phyloP scores from a whole-genome alignment of 352 stramenopile genomes.

The Globisporangium iwayamae region DNA sequence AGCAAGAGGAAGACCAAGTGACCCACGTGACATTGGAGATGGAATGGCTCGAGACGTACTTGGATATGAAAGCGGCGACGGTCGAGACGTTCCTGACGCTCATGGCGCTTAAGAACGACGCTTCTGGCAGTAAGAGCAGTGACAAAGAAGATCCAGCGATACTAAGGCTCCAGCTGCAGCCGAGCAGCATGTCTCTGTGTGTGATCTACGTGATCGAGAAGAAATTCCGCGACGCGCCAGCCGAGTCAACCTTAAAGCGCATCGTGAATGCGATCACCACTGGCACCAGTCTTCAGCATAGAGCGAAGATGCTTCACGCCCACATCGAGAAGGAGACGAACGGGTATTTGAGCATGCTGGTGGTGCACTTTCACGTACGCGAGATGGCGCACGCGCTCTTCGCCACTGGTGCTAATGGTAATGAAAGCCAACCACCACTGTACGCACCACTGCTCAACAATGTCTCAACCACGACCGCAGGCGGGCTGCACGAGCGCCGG shows the following conservation, averaged over 20 bases:
- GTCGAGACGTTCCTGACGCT: slow-evolving; percentile 81
- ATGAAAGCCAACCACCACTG: not conserved
- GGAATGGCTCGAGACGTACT: slow-evolving; percentile 50
- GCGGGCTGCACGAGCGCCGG: slow-evolving; percentile 34
- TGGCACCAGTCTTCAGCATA: not conserved
- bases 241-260: slow-evolving; percentile 31
- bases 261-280: slow-evolving; percentile 25
- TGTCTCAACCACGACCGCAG: slow-evolving; percentile 7
- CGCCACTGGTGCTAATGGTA: not conserved
- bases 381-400: slow-evolving; percentile 37
- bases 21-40: slow-evolving; percentile 42
- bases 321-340: slow-evolving; percentile 39
- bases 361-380: slow-evolving; percentile 55
- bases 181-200: slow-evolving; percentile 52
- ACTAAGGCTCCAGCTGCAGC: slow-evolving; percentile 31
- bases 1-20: not conserved
- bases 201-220: slow-evolving; percentile 51
- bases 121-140: not conserved
- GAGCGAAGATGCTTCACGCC: slow-evolving; percentile 12
- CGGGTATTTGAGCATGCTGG: slow-evolving; percentile 54
- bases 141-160: not conserved
- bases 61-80: slow-evolving; percentile 72
- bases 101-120: slow-evolving; percentile 35
- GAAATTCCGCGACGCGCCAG: slow-evolving; percentile 33
- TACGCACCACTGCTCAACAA: not conserved